A percentile compares a stretch with the other conserved stretches of the same genome.
Conservation (phyloP, 306 rosid species). For the Quercus alba region DNA sequence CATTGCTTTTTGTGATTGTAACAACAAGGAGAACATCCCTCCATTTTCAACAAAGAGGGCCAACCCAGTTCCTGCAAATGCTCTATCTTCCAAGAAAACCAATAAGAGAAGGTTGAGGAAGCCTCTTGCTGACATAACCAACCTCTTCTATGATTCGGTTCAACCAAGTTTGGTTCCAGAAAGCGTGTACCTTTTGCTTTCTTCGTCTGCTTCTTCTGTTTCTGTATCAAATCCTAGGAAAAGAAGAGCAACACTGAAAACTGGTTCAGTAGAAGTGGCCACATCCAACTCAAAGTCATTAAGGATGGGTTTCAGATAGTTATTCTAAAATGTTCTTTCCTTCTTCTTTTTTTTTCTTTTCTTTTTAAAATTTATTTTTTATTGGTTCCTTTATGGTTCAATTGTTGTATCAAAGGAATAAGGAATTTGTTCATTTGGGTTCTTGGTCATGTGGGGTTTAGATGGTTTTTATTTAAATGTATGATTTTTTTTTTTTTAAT, state of each 20-base stretch:
- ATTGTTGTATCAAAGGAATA: too few species aligned
- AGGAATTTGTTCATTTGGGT: too few species aligned
- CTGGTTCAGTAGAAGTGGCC: not conserved
- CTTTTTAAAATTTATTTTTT: not conserved
- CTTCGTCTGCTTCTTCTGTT: slow-evolving; percentile 9
- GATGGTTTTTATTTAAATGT: too few species aligned
- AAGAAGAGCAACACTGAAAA: not conserved
- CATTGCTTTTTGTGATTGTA: not conserved
- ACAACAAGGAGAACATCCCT: not conserved
- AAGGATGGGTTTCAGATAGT: slow-evolving; percentile 47
- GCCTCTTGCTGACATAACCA: slow-evolving; percentile 2
- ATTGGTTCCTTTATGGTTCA: too few species aligned
- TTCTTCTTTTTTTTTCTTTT: not conserved
- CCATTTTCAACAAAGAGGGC: not conserved
- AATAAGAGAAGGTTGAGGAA: not conserved
- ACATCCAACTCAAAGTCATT: not conserved
- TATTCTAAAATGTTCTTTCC: not conserved
- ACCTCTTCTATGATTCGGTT: not conserved
- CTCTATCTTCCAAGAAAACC: not conserved
- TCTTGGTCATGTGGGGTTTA: too few species aligned
- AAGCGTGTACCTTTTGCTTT: not conserved
- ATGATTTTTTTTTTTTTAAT: too few species aligned
- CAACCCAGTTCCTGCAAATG: not conserved
- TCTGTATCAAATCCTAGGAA: not conserved
- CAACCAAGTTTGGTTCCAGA: too few species aligned